Percentiles rank a stretch among this genome's conserved stretches.
Evolutionary conservation across 2,329 filamentous ascomycete genomes (phyloP).

Genomic region (Ophiocordyceps robertsii): DNA sequence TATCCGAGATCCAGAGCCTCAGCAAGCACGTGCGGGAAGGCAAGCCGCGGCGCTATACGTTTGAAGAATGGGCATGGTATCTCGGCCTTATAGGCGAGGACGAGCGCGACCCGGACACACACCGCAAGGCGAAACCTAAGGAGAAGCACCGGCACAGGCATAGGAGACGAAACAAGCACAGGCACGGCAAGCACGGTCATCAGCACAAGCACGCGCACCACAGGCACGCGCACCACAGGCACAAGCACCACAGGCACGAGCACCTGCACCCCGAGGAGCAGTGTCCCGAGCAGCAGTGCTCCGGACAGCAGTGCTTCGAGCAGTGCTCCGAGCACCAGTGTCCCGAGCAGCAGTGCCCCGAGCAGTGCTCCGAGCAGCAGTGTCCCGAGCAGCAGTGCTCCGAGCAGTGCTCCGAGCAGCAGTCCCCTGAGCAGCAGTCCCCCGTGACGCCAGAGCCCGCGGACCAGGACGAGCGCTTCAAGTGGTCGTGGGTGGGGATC

Average conservation of each 20-base stretch:
- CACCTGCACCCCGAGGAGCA: not conserved
- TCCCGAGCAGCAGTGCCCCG: not conserved
- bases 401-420: not conserved
- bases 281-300: not conserved
- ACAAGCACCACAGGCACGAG: not conserved
- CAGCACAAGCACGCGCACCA: not conserved
- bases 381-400: not conserved
- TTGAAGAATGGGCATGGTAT: constrained; percentile 80
- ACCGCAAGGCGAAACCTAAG: constrained; percentile 26
- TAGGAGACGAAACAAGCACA: not conserved
- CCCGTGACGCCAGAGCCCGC: constrained; percentile 6
- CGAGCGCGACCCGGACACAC: constrained; percentile 35
- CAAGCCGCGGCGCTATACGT: constrained; percentile 54
- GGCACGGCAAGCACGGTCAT: not conserved
- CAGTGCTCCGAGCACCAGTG: not conserved
- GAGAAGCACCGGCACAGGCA: not conserved
- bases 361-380: not conserved
- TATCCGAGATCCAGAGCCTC: constrained; percentile 56
- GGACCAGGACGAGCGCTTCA: constrained; percentile 15
- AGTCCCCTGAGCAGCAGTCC: not conserved
- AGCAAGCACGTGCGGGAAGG: constrained; percentile 46
- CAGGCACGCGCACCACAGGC: not conserved
- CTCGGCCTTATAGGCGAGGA: constrained; percentile 62
- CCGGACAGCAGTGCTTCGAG: not conserved
- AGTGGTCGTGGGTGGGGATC: constrained; percentile 63